Base-by-base conservation (phyloP, 2,329 filamentous ascomycete species). In the Dactylellina sp. region DNA sequence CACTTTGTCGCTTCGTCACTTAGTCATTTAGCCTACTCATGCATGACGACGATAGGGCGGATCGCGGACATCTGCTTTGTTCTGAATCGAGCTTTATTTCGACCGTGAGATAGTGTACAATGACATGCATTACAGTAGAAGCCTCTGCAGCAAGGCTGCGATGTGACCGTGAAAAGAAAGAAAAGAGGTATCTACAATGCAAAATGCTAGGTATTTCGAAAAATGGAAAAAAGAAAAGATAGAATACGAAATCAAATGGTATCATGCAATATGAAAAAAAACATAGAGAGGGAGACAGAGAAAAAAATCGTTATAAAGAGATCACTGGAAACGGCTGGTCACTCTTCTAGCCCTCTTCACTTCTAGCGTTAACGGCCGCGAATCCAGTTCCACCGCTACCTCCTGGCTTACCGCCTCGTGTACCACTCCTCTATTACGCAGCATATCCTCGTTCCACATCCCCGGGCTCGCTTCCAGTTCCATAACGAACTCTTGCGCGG, bases 401-500 rank as follows among this genome's bases (percentile, higher is more conserved):
- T 72, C 68, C 60, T 65, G 68, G 22, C 53, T 55, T 32, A 72
- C 68, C 1, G 68, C 68, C 28, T 72, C 68, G 24, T 72, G 68
- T 5, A 72, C 68, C 5, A 65, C 47, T 42, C 68, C 68, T 47
- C 61, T 52, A 22, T 25, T 56, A 4, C 68, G 52, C 56, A 32
- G 42, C 68, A 72, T 72, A 40, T 72, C 68, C 12, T 61, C 61
- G 40, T 72, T 56, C 68, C 68, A 72, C 68, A 61, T 72, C 20
- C 68, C 68, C 22, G 68, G 68, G 42, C 68, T 72, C 35, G 68
- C 68, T 44, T 72, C 68, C 35, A 72, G 40, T 37, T 72, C 68
- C 68, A 72, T 72, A 11, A 72, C 52, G 24, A 65, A 64, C 11
- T 61, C 55, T 18, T 72, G 60, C 9, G 60, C 53, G 18, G 52